Conservation (phyloP, 2,329 filamentous ascomycete genomes). For the Blastomyces emzantsi region DNA sequence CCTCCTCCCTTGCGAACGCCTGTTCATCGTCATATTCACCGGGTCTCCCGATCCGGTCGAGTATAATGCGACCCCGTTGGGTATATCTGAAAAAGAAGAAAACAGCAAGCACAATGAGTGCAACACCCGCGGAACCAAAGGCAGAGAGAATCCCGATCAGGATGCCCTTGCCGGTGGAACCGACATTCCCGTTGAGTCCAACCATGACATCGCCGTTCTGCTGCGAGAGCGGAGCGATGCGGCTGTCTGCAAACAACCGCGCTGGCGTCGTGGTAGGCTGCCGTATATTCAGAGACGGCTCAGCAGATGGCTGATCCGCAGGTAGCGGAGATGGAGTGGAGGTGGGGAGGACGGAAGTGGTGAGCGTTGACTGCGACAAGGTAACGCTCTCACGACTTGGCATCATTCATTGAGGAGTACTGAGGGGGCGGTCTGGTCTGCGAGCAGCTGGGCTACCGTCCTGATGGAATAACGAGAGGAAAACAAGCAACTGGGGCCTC, state of each 20-base stretch:
- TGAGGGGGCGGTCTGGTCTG: background rate
- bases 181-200: constrained; percentile 34
- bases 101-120: constrained; percentile 66
- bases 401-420: constrained; percentile 12
- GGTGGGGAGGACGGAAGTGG: constrained; percentile 8
- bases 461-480: background rate
- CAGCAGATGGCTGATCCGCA: background rate
- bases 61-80: constrained; percentile 73
- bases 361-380: constrained; percentile 11
- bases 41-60: constrained; percentile 85
- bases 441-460: background rate
- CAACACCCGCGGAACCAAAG: constrained; percentile 80
- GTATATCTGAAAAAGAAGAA: constrained; percentile 96
- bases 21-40: constrained; percentile 98
- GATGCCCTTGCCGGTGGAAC: constrained; percentile 63
- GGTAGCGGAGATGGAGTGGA: background rate
- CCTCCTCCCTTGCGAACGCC: constrained; percentile 86
- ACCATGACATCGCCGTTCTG: constrained; percentile 14
- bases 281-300: background rate
- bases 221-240: constrained; percentile 9
- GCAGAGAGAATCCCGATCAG: constrained; percentile 92
- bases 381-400: constrained; percentile 11
- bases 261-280: constrained; percentile 11
- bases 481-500: background rate
- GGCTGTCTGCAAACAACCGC: constrained; percentile 8